Percentiles rank a stretch among this genome's conserved stretches.
Conservation (phyloP, 2,329 filamentous ascomycete genomes). For the Ophiosphaerella narmari region DNA sequence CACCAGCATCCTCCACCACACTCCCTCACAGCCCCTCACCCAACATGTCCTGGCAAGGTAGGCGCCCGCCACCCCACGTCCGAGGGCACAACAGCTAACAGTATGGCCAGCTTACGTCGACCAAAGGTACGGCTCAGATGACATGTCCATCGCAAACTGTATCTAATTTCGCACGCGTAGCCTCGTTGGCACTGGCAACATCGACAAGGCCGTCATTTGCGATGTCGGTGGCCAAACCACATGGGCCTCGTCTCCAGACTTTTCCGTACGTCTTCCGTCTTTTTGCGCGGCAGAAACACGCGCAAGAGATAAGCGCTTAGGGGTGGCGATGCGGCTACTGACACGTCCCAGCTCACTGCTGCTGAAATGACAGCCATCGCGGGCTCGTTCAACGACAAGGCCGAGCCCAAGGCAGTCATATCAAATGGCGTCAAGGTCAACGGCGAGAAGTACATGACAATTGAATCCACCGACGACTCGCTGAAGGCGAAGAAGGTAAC, state of each 20-base stretch:
- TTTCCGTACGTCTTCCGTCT: conserved; percentile 64
- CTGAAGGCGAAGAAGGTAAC: conserved; percentile 85
- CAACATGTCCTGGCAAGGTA: conserved; percentile 52
- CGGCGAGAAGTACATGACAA: conserved; percentile 77
- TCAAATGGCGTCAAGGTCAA: conserved; percentile 74
- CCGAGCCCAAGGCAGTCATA: conserved; percentile 69
- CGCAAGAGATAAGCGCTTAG: too few relatives aligned
- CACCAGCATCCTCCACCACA: conserved; percentile 8
- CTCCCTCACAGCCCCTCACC: conserved; percentile 30
- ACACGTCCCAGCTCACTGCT: conserved; percentile 52
- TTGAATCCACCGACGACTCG: conserved; percentile 75
- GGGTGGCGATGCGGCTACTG: conserved; percentile 6
- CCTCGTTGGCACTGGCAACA: conserved; percentile 50
- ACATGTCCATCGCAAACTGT: neutral
- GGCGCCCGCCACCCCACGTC: conserved; percentile 19
- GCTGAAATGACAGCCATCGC: conserved; percentile 62
- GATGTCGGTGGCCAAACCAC: conserved; percentile 58
- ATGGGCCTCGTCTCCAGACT: conserved; percentile 84
- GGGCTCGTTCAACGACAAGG: conserved; percentile 57
- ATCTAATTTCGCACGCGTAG: conserved; percentile 31
- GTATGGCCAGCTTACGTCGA: conserved; percentile 46
- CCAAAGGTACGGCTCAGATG: conserved; percentile 37
- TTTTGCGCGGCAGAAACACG: conserved; percentile 1
- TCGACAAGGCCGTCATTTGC: conserved; percentile 57
- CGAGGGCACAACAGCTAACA: conserved; percentile 25